These are phyloP conservation scores for Aulographum hederae DNA, from an alignment of 2,329 filamentous ascomycete species.

Conservation along the genomic window DNA sequence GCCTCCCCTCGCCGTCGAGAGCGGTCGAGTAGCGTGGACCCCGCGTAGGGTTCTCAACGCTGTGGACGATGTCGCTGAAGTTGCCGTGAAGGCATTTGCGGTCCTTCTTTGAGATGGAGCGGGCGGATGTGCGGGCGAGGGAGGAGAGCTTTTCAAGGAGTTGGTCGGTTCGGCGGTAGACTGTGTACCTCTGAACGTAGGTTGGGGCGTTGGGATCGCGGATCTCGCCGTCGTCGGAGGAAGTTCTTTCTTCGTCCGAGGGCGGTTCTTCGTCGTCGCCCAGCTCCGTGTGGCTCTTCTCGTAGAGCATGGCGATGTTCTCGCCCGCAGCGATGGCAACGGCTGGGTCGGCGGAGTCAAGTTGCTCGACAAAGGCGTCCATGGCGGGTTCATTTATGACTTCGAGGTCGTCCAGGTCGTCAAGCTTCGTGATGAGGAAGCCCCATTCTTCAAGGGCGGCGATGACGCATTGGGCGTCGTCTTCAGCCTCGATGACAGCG, in stretches of 20 bases:
- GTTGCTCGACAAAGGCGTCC: constrained; percentile 70
- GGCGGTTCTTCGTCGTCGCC: constrained; percentile 35
- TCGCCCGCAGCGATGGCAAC: constrained; percentile 65
- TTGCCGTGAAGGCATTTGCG: constrained; percentile 46
- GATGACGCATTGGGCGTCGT: constrained; percentile 51
- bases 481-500: constrained; percentile 48
- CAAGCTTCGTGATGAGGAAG: constrained; percentile 55
- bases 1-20: constrained; percentile 38
- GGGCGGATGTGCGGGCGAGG: constrained; percentile 41
- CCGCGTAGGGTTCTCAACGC: constrained; percentile 45
- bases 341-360: constrained; percentile 52
- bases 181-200: constrained; percentile 45
- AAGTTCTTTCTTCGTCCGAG: constrained; percentile 13
- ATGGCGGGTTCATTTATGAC: constrained; percentile 53
- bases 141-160: constrained; percentile 39
- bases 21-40: constrained; percentile 50
- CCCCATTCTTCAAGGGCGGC: constrained; percentile 66
- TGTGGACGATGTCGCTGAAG: constrained; percentile 47
- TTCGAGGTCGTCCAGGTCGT: constrained; percentile 44
- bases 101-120: constrained; percentile 46
- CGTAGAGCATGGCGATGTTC: constrained; percentile 69
- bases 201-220: constrained; percentile 9
- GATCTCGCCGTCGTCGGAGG: constrained; percentile 23
- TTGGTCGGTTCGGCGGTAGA: constrained; percentile 45
- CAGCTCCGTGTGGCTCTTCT: constrained; percentile 44